phyloP scores from a whole-genome alignment of 495 filamentous ascomycete species.

The Tuber brumale region DNA sequence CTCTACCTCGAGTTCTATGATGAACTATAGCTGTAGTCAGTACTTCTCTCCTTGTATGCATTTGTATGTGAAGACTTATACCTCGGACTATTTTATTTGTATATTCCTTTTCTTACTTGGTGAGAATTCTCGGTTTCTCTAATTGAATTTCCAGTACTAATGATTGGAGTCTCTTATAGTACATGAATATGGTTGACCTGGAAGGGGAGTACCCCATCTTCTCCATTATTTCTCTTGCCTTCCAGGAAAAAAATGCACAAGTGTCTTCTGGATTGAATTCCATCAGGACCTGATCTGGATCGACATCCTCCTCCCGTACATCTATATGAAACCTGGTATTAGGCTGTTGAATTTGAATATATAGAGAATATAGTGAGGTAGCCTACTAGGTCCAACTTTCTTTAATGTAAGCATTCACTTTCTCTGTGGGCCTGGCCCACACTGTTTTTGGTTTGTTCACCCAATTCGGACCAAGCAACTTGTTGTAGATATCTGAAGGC shows the following conservation, averaged over 20 bases:
- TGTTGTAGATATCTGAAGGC: background rate
- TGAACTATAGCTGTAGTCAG: too few species aligned
- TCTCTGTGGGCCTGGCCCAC: background rate
- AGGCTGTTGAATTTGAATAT: background rate
- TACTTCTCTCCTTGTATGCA: too few species aligned
- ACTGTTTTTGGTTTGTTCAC: background rate
- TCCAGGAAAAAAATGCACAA: background rate
- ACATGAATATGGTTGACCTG: background rate
- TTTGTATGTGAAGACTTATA: too few species aligned
- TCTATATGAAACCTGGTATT: background rate
- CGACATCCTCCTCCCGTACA: background rate
- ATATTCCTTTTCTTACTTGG: too few species aligned
- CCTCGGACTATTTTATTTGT: too few species aligned
- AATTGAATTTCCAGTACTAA: too few species aligned
- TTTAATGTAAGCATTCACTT: background rate
- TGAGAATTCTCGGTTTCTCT: too few species aligned
- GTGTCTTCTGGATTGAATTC: background rate
- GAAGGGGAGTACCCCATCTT: background rate
- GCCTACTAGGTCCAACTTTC: background rate
- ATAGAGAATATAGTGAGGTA: background rate
- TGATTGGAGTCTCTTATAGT: background rate
- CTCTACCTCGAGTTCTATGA: too few species aligned
- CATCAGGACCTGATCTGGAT: background rate
- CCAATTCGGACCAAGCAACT: background rate
- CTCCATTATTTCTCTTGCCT: background rate